Percentiles rank a stretch among this genome's conserved stretches.
phyloP scores from a whole-genome alignment of 805 yeast species.

The Ogataea allantospora region DNA sequence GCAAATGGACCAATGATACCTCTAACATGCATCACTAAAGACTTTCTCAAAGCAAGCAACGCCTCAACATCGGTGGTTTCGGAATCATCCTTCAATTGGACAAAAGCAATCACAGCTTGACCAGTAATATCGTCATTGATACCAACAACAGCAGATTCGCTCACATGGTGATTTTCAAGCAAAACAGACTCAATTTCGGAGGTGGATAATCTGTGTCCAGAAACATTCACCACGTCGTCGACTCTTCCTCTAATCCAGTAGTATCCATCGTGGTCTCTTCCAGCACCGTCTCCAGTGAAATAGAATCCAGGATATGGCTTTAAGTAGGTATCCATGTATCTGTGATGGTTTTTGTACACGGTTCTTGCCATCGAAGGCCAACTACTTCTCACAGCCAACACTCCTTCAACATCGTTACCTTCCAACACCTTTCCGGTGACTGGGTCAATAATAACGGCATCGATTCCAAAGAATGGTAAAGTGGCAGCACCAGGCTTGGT shows the following conservation, averaged over 20 bases:
- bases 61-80: conserved; percentile 37
- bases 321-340: conserved; percentile 88
- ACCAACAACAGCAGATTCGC: conserved; percentile 97
- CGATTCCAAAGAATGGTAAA: conserved; percentile 93
- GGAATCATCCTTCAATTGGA: conserved; percentile 64
- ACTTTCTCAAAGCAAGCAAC: conserved; percentile 63
- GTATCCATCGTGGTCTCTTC: conserved; percentile 93
- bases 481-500: conserved; percentile 98
- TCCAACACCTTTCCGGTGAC: conserved; percentile 79
- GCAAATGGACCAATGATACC: conserved; percentile 93
- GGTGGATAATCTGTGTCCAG: conserved; percentile 97
- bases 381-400: conserved; percentile 79
- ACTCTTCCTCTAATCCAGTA: conserved; percentile 98
- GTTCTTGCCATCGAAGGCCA: conserved; percentile 99
- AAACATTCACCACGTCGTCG: conserved; percentile 96
- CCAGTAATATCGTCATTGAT: conserved; percentile 94
- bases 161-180: conserved; percentile 73
- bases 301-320: conserved; percentile 91
- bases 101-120: conserved; percentile 95
- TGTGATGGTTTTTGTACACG: conserved; percentile 82
- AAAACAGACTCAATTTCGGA: conserved; percentile 96
- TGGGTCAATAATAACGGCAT: conserved; percentile 89
- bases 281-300: conserved; percentile 99
- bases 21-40: conserved; percentile 83
- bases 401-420: conserved; percentile 95